phyloP scores from a whole-genome alignment of 257 asterid species.

The Misopates orontium region DNA sequence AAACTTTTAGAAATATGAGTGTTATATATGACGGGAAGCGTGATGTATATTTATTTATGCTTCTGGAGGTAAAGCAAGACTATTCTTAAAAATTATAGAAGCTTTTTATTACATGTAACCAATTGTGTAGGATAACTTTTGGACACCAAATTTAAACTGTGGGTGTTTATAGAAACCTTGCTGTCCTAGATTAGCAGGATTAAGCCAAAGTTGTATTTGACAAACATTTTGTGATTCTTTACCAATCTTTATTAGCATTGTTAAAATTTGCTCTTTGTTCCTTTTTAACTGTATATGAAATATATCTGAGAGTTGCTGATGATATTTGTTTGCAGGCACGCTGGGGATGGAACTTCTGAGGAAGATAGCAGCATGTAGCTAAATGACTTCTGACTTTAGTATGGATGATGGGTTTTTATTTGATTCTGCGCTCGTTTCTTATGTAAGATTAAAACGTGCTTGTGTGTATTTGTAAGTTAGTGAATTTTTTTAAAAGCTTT shows the following conservation, averaged over 20 bases:
- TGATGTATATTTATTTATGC: not conserved
- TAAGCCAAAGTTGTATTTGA: not conserved
- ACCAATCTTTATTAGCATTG: too few species aligned
- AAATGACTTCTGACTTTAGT: conserved; percentile 1
- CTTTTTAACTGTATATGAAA: not conserved
- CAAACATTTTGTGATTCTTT: not conserved
- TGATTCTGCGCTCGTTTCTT: not conserved
- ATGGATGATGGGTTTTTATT: conserved; percentile 2
- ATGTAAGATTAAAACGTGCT: conserved; percentile 35
- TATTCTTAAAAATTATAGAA: too few species aligned
- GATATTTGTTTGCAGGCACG: conserved; percentile 9
- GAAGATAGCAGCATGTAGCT: conserved; percentile 17
- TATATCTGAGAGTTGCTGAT: not conserved
- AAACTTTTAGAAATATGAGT: not conserved
- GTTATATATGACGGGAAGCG: not conserved
- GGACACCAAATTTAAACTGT: too few species aligned
- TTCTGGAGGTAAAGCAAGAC: not conserved
- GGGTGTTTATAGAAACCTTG: not conserved
- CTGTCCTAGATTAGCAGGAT: not conserved
- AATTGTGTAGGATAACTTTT: not conserved
- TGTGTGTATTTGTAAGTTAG: conserved; percentile 36
- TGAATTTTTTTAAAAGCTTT: conserved; percentile 16
- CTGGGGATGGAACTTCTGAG: conserved; percentile 16
- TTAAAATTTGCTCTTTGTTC: not conserved
- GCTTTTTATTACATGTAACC: not conserved